Evolutionary conservation across 2,329 filamentous ascomycete species (phyloP).

Genomic region (Colletotrichum brevisporum): DNA sequence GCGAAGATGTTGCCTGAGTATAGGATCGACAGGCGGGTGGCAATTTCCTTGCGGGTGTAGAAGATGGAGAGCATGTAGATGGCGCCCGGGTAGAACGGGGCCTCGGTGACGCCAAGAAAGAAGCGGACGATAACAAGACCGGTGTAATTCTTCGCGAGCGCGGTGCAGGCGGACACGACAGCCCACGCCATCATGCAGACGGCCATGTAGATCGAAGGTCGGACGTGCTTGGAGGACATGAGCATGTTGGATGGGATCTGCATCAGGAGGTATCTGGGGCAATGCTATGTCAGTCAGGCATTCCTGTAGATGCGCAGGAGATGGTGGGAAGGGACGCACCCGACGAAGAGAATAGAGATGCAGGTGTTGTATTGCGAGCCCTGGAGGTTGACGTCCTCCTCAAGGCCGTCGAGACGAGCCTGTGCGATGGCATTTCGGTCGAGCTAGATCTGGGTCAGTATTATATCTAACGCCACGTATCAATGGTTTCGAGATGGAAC

Average conservation of each 20-base stretch:
- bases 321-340: constrained; percentile 46
- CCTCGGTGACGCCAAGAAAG: constrained; percentile 58
- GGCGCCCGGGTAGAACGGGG: constrained; percentile 54
- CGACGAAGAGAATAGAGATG: constrained; percentile 65
- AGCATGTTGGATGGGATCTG: constrained; percentile 63
- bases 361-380: constrained; percentile 65
- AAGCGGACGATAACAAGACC: constrained; percentile 60
- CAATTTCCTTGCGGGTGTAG: constrained; percentile 66
- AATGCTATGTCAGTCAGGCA: background rate
- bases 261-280: constrained; percentile 58
- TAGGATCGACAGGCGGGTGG: constrained; percentile 59
- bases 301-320: background rate
- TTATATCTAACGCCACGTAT: fast-evolving
- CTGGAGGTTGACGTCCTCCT: constrained; percentile 63
- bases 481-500: constrained; percentile 1
- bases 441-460: constrained; percentile 47
- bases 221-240: constrained; percentile 54
- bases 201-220: constrained; percentile 48
- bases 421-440: constrained; percentile 71
- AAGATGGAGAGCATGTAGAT: constrained; percentile 64
- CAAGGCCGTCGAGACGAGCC: constrained; percentile 67
- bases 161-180: constrained; percentile 57
- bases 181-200: constrained; percentile 57
- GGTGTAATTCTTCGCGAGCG: constrained; percentile 56
- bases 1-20: constrained; percentile 57